Evolutionary conservation across 805 yeast species (phyloP).

Genomic region (Pichia insulana): DNA sequence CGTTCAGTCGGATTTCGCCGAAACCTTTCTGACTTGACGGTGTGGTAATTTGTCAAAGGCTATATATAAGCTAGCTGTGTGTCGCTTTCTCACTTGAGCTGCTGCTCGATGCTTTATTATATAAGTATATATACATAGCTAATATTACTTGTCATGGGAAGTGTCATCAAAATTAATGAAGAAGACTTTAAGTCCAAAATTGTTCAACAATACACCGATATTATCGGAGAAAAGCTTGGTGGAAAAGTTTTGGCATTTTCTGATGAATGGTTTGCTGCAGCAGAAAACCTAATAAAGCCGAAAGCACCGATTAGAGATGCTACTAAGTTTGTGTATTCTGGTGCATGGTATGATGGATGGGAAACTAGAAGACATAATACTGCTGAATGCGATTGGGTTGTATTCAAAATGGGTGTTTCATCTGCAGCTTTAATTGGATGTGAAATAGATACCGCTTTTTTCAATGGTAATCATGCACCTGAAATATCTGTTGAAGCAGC

Average conservation of each 20-base stretch:
- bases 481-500: constrained; percentile 75
- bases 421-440: constrained; percentile 72
- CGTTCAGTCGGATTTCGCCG: constrained; percentile 1
- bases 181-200: constrained; percentile 38
- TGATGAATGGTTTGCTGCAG: constrained; percentile 95
- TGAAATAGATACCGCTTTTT: constrained; percentile 89
- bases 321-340: constrained; percentile 69
- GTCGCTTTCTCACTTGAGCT: not conserved
- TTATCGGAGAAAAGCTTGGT: constrained; percentile 77
- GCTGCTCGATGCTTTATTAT: too few relatives aligned
- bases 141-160: constrained; percentile 5
- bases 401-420: constrained; percentile 74
- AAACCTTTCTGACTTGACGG: not conserved
- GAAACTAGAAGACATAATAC: constrained; percentile 92
- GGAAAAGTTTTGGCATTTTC: constrained; percentile 62
- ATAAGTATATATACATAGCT: too few relatives aligned
- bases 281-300: constrained; percentile 77
- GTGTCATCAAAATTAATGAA: constrained; percentile 18
- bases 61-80: not conserved
- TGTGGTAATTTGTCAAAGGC: not conserved
- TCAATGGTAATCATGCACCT: constrained; percentile 95
- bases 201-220: constrained; percentile 57
- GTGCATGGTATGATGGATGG: constrained; percentile 99
- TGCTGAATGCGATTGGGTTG: constrained; percentile 80
- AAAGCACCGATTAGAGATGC: constrained; percentile 74